Percentiles rank a stretch among this genome's conserved stretches.
phyloP scores from a whole-genome alignment of 2,329 filamentous ascomycete genomes.

The Phaeoacremonium minimum region DNA sequence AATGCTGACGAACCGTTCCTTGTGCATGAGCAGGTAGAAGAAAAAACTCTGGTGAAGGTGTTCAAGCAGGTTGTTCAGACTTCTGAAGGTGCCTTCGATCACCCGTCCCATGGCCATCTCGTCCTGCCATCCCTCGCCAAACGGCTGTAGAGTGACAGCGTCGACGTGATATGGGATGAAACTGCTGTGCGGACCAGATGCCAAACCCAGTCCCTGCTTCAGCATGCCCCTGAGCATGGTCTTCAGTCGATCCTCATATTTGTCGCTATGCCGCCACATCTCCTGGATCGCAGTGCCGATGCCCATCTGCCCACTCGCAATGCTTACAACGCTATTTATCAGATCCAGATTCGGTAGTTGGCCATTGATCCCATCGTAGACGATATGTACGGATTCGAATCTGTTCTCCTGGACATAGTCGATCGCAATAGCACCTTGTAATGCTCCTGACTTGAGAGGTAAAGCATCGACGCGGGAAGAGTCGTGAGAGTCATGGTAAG shows the following conservation, averaged over 20 bases:
- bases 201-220: conserved; percentile 83
- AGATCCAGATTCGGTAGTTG: conserved; percentile 94
- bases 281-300: conserved; percentile 80
- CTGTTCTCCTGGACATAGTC: conserved; percentile 83
- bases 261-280: conserved; percentile 75
- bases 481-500: conserved; percentile 88
- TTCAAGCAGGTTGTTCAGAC: conserved; percentile 92
- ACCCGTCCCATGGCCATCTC: conserved; percentile 93
- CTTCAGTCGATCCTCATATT: conserved; percentile 74
- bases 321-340: conserved; percentile 87
- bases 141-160: conserved; percentile 86
- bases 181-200: conserved; percentile 85
- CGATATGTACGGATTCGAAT: conserved; percentile 84
- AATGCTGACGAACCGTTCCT: conserved; percentile 92
- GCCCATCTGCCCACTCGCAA: conserved; percentile 88
- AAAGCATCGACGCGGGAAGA: conserved; percentile 67
- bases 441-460: conserved; percentile 84
- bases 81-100: conserved; percentile 86
- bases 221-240: conserved; percentile 93
- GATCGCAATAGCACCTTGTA: conserved; percentile 90
- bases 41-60: conserved; percentile 99
- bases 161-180: conserved; percentile 99
- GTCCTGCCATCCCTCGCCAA: conserved; percentile 91
- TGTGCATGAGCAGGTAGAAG: conserved; percentile 93
- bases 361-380: conserved; percentile 94